Evolutionary conservation across 306 rosid species (phyloP).

Genomic region (cucumber (Cucumis sativus)): DNA sequence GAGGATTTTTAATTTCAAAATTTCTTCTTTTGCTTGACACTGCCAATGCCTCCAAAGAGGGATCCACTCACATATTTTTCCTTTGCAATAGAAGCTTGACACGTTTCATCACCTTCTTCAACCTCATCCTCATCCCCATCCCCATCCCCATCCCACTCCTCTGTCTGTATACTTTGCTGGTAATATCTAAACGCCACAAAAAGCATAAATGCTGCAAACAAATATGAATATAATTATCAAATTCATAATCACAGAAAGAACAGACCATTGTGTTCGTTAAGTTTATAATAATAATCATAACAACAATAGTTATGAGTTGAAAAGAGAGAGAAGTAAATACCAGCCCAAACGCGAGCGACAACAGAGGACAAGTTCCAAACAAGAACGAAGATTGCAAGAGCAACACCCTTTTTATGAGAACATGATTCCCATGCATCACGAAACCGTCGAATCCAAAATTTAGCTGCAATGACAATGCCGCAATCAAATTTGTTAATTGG

Average conservation of each 20-base stretch:
- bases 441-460: slow-evolving; percentile 71
- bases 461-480: slow-evolving; percentile 22
- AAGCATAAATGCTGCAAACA: slow-evolving; percentile 4
- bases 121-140: neutral
- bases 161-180: neutral
- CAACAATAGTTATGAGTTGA: too few relatives aligned
- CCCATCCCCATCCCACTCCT: neutral
- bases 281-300: too few relatives aligned
- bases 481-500: neutral
- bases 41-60: neutral
- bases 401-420: slow-evolving; percentile 68
- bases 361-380: slow-evolving; percentile 83
- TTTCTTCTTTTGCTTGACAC: slow-evolving; percentile 3
- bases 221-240: too few relatives aligned
- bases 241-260: too few relatives aligned
- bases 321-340: slow-evolving; percentile 18
- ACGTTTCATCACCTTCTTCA: neutral
- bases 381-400: slow-evolving; percentile 43
- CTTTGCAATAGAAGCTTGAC: neutral
- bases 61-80: neutral
- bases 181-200: slow-evolving; percentile 7
- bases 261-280: too few relatives aligned
- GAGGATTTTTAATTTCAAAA: neutral
- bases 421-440: slow-evolving; percentile 87
- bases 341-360: slow-evolving; percentile 93